These are phyloP conservation scores for Pestalotiopsis sp. DNA, from an alignment of 2,329 filamentous ascomycete species.

Conservation along the genomic window DNA sequence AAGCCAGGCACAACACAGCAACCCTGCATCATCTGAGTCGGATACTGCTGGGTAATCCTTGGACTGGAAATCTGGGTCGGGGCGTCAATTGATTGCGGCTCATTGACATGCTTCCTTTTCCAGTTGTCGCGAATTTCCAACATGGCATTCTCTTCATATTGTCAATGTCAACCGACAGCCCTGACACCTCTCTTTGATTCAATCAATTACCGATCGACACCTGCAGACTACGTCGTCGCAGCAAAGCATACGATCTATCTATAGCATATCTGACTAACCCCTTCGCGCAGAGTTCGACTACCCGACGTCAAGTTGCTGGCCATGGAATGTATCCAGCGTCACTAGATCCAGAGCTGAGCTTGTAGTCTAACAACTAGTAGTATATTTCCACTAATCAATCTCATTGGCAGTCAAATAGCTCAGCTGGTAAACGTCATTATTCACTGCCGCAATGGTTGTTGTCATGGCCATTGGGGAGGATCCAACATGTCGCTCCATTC, in stretches of 20 bases:
- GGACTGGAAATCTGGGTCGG: background rate
- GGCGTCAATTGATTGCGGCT: background rate
- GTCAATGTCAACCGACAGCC: background rate
- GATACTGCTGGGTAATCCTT: background rate
- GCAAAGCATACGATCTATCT: background rate
- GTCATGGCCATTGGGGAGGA: background rate
- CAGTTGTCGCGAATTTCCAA: background rate
- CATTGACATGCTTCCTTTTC: background rate
- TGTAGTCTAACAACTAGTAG: background rate
- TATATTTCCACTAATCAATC: background rate
- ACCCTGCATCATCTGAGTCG: background rate
- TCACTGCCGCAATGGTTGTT: background rate
- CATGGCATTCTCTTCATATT: background rate
- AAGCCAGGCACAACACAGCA: background rate
- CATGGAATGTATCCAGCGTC: background rate
- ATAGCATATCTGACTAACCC: background rate
- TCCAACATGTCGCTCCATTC: background rate
- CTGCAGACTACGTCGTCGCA: background rate
- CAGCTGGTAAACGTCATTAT: background rate
- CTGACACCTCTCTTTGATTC: background rate
- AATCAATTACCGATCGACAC: background rate
- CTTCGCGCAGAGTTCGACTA: background rate
- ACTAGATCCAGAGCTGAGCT: background rate
- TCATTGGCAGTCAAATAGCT: background rate
- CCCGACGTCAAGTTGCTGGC: background rate